Evolutionary conservation across 306 rosid genomes (phyloP), one percentile per base, ranked within the genome.

Genomic region (Biancaea sappan): DNA sequence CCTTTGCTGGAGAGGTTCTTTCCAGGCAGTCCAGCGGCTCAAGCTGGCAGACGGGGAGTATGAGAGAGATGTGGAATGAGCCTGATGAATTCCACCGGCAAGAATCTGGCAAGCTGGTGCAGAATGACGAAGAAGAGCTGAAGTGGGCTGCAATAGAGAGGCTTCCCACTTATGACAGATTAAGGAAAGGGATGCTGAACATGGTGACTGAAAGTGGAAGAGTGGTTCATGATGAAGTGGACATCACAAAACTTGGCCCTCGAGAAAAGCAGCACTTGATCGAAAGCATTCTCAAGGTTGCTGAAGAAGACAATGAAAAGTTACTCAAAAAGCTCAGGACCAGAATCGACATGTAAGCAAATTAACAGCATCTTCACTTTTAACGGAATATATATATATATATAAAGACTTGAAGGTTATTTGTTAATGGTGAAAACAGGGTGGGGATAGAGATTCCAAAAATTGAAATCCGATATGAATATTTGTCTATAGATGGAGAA

Each of bases 61-160:
- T 86, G 22, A 60, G 82, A 40, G 93, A 88, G 46, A 86, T 79
- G 62, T 88, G 91, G 91, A 75, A 82, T 24, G 88, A 81, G n/a
- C 77, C 86, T 25, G 90, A 79, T 25, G 88, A 76, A 38, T 89
- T 86, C 69, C n/a, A n/a, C n/a, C 75, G 37, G 52, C 8, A 79
- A 69, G 79, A 86, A 4, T 80, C 69, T 10, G 80, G 75, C 71
- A 57, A 74, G 69, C 70, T 12, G 34, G 73, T 10, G 40, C 79
- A 82, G n/a, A 89, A 89, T 29, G 66, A 89, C 10, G 68, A 89
- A 21, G 91, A 84, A 63, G 91, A 85, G 77, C 54, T 89, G 62
- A 81, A 51, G 67, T 89, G 94, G 94, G 94, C 94, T 5, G 94
- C 91, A 16, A 79, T 89, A 8, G 91, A 89, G 72, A 72, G 94